Evolutionary conservation across 805 yeast species (phyloP).

Genomic region (Metschnikowia matae): DNA sequence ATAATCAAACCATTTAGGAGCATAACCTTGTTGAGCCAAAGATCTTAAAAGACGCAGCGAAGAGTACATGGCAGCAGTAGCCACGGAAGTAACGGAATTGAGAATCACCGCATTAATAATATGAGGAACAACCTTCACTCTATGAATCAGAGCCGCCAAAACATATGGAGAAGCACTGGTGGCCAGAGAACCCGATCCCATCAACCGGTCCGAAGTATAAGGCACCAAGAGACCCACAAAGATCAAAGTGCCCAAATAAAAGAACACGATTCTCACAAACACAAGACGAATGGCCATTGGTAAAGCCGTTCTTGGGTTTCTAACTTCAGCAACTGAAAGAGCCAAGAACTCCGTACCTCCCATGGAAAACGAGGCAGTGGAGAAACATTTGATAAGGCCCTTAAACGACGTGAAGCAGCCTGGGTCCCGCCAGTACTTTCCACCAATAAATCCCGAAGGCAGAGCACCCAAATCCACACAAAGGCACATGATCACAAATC

Average conservation of each 20-base stretch:
- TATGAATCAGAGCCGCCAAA: constrained; percentile 26
- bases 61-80: constrained; percentile 30
- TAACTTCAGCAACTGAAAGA: constrained; percentile 36
- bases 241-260: constrained; percentile 38
- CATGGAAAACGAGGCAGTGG: constrained; percentile 38
- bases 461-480: constrained; percentile 35
- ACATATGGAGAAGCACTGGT: constrained; percentile 29
- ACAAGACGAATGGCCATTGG: constrained; percentile 40
- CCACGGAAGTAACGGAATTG: constrained; percentile 30
- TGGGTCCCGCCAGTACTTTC: constrained; percentile 40
- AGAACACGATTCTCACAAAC: constrained; percentile 34
- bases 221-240: constrained; percentile 41
- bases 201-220: constrained; percentile 25
- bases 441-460: constrained; percentile 34
- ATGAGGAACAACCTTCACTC: constrained; percentile 26
- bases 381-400: constrained; percentile 37
- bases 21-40: constrained; percentile 26
- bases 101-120: constrained; percentile 32
- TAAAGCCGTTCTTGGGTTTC: constrained; percentile 37
- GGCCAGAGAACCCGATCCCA: constrained; percentile 32
- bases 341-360: constrained; percentile 42
- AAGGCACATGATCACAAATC: constrained; percentile 40
- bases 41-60: constrained; percentile 25
- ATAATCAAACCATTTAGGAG: constrained; percentile 28
- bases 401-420: constrained; percentile 37